A percentile compares a stretch with the other conserved stretches of the same genome.
These are phyloP conservation scores for Hypoxylon sp. DNA, from an alignment of 2,329 filamentous ascomycete species.

Conservation along the genomic window DNA sequence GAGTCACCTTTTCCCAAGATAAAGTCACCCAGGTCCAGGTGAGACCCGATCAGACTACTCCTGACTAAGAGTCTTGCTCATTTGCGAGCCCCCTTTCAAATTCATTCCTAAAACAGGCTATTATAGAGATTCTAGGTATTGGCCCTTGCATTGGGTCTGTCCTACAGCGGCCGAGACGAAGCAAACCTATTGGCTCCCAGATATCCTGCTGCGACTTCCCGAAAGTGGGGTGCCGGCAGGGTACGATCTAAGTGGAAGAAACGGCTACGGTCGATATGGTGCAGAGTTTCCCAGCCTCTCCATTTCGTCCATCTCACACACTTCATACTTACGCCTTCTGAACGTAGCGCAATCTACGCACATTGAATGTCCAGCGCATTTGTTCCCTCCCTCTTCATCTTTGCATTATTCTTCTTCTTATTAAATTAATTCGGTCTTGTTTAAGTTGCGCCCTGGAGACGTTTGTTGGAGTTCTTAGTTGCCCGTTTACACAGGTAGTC, in stretches of 20 bases:
- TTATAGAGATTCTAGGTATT: conserved; percentile 36
- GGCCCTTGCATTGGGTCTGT: conserved; percentile 44
- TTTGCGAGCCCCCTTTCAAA: conserved; percentile 1
- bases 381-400: conserved; percentile 11
- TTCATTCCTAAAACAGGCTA: conserved; percentile 41
- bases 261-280: conserved; percentile 24
- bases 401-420: conserved; percentile 8
- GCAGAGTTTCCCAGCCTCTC: conserved; percentile 50
- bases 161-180: conserved; percentile 35
- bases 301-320: conserved; percentile 42
- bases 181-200: conserved; percentile 27
- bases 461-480: conserved; percentile 5
- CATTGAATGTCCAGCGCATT: background rate
- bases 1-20: conserved; percentile 11
- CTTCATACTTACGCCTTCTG: background rate
- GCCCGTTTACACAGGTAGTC: conserved; percentile 8
- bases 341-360: background rate
- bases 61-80: conserved; percentile 1
- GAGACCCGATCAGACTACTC: conserved; percentile 11
- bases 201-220: conserved; percentile 38
- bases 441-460: background rate
- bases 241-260: conserved; percentile 29
- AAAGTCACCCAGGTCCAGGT: conserved; percentile 10
- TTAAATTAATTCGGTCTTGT: conserved; percentile 2
- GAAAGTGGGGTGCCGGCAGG: conserved; percentile 32